These are phyloP conservation scores for Fraxinus dipetala DNA, from an alignment of 305 asterid genomes.

Conservation along the genomic window DNA sequence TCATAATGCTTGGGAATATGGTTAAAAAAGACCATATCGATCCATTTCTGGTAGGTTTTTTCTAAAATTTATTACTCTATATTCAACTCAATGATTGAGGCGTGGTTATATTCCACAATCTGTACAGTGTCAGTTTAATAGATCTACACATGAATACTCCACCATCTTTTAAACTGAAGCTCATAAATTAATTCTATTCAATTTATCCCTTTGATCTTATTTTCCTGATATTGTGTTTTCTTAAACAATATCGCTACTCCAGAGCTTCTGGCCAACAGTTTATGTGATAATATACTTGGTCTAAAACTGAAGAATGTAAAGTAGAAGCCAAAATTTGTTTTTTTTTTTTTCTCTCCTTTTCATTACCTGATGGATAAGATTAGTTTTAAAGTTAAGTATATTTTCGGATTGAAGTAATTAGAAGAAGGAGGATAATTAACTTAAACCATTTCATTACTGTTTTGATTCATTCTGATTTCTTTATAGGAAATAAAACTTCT, in stretches of 20 bases:
- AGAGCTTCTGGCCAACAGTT: neutral
- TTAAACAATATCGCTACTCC: neutral
- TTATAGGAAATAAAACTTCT: neutral
- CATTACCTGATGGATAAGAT: neutral
- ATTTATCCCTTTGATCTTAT: neutral
- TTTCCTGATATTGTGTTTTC: neutral
- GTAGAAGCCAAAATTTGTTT: neutral
- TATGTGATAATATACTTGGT: neutral
- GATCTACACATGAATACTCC: neutral
- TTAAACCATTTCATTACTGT: neutral
- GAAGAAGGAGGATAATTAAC: neutral
- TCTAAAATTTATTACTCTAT: neutral
- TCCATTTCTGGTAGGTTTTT: conserved; percentile 46
- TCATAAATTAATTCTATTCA: neutral
- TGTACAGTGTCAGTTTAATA: neutral
- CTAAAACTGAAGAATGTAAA: neutral
- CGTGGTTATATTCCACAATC: neutral
- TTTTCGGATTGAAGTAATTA: neutral
- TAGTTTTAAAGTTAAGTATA: neutral
- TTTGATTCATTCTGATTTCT: neutral
- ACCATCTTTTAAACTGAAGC: neutral
- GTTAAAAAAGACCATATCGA: conserved; percentile 70
- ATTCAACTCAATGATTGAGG: neutral
- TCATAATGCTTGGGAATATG: conserved; percentile 72
- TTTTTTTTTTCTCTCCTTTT: neutral